These are phyloP conservation scores for Herpetomonas samuelpessoai DNA, from an alignment of 208 protist genomes.

Conservation along the genomic window DNA sequence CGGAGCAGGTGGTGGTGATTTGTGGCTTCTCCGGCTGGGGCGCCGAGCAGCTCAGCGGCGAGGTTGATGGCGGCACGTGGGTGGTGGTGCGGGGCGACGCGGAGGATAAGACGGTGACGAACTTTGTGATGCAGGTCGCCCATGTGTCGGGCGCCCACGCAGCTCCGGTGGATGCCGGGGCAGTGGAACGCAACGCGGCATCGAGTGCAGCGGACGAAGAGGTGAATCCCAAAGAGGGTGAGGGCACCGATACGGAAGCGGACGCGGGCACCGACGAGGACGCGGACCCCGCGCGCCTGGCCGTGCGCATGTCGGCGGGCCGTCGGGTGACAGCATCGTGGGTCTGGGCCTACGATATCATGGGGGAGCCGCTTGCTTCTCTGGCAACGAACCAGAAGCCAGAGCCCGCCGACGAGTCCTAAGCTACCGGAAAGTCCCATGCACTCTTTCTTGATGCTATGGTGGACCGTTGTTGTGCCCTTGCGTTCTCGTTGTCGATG, in stretches of 20 bases:
- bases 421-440: too few species aligned
- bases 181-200: conserved; percentile 2
- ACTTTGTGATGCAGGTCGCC: conserved; percentile 58
- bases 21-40: conserved; percentile 84
- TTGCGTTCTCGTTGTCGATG: too few species aligned
- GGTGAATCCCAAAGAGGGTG: background rate
- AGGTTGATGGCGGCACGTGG: conserved; percentile 70
- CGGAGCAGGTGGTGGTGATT: conserved; percentile 68
- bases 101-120: conserved; percentile 25
- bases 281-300: background rate
- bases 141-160: conserved; percentile 16
- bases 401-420: too few species aligned
- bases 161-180: background rate
- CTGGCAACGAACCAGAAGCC: conserved; percentile 42
- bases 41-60: conserved; percentile 63
- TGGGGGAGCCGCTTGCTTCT: conserved; percentile 48
- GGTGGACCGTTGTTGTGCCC: too few species aligned
- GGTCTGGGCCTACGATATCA: conserved; percentile 50
- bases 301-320: background rate
- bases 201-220: conserved; percentile 2
- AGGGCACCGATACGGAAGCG: background rate
- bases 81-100: conserved; percentile 38
- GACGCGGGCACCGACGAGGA: conserved; percentile 2
- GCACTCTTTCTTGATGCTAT: too few species aligned
- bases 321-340: conserved; percentile 32